Base-by-base conservation (phyloP, 1,139 yeast genomes). In the Kodamaea anthophila region DNA sequence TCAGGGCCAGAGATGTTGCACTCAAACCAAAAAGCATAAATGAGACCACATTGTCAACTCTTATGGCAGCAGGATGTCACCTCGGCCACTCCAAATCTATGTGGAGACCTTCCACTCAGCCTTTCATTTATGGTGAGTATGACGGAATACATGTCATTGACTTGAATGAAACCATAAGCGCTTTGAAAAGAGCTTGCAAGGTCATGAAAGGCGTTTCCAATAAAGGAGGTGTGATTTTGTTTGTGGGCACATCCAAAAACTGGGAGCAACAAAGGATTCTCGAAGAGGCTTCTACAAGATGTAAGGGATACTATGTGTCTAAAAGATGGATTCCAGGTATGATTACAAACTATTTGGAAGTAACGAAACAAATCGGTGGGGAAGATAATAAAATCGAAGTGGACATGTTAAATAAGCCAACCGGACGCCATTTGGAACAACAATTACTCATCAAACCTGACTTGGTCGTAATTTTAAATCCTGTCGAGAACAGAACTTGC, bases 301-400 rank as follows among this genome's bases (percentile, higher is more conserved):
- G 79, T 31, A 68, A 74, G 36, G 96, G 94, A 9, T 86, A 77
- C 58, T 86, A 82, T 48, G 91, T 91, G 18, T 72, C 84, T 23
- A 72, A 76, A 31, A 76, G 91, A 52, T 91, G 98, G 98, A 76
- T 85, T 35, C 96, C 97, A 2, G 98, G 98, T 42, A 83, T 94
- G 15, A 69, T 91, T 43, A 87, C 97, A 29, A 91, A 91, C 58
- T 77, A 86, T 34, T 65, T 78, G 21, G 84, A 79, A 52, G 81
- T 85, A 22, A 75, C 91, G 9, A 69, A 68, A 36, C 94, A 84
- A 58, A 78, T 85, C 33, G 78, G 75, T 47, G 73, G 78, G 60
- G 72, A 65, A 13, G 42, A 38, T 13, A 84, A 77, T 45, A 52
- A 56, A 27, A 46, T 66, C 4, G 67, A 63, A 42, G 46, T 65